Evolutionary conservation across 306 rosid genomes (phyloP).

Genomic region (Vicia sativa): DNA sequence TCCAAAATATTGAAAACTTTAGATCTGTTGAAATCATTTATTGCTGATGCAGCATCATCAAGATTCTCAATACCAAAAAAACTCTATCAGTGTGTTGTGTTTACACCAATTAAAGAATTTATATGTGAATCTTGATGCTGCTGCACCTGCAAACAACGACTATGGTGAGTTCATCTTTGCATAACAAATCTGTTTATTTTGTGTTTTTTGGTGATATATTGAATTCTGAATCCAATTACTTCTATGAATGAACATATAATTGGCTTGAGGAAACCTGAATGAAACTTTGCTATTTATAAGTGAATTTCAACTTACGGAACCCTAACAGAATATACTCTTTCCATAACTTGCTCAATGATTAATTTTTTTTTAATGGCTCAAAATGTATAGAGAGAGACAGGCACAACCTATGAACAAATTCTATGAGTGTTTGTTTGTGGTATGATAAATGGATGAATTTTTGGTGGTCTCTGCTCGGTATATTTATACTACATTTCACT

Average conservation of each 20-base stretch:
- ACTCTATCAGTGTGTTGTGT: background rate
- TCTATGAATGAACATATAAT: slow-evolving; percentile 10
- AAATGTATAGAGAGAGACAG: background rate
- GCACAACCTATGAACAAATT: slow-evolving; percentile 9
- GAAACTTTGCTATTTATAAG: slow-evolving; percentile 20
- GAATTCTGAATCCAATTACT: slow-evolving; percentile 7
- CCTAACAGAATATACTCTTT: slow-evolving; percentile 57
- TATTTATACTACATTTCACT: background rate
- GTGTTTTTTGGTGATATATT: background rate
- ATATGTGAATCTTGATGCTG: slow-evolving; percentile 85
- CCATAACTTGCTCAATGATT: background rate
- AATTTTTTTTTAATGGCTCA: background rate
- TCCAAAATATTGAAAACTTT: background rate
- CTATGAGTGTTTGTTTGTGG: background rate
- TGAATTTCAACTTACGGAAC: slow-evolving; percentile 30
- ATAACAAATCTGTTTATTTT: background rate
- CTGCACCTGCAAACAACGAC: slow-evolving; percentile 88
- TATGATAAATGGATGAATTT: background rate
- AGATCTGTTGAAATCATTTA: slow-evolving; percentile 34
- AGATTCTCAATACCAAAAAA: slow-evolving; percentile 71
- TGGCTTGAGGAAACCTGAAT: slow-evolving; percentile 9
- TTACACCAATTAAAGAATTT: background rate
- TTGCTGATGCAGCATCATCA: slow-evolving; percentile 99
- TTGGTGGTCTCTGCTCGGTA: background rate
- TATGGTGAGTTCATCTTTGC: background rate